Evolutionary conservation across 75 land plant species (phyloP), one percentile per base, ranked within the genome.

Genomic region (Ceratopteris richardii): DNA sequence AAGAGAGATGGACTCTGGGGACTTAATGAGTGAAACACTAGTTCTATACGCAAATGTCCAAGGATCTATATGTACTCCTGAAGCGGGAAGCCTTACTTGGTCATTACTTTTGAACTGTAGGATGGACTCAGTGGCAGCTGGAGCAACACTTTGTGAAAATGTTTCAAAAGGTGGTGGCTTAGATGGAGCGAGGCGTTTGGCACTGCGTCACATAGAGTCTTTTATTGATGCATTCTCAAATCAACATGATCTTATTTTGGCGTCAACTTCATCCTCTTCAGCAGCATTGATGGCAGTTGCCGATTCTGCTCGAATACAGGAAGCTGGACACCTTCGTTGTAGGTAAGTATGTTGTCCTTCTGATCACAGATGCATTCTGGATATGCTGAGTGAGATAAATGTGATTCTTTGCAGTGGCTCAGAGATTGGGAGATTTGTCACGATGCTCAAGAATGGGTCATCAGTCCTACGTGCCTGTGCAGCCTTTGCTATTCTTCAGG

Each of bases 241-340:
- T 63, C 90, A 80, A 56, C 90, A 72, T 41, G 55, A 77, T 17
- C 84, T 88, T 59, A 37, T 80, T 14, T 62, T 64, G 42, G 85
- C 86, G 58, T 70, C 87, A 58, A 74, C 84, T 33, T 85, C 98
- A 12, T 80, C 73, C 62, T 78, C 84, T 22, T 80, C 95, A 44
- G 75, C 95, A 46, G 73, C 87, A 22, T 66, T 93, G 67, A 52
- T 61, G 28, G 82, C 78, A 51, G 90, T 88, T 16, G 85, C 85
- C 31, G 98, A 93, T 54, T 56, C 79, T 28, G 95, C 83, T 57
- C 73, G 88, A 19, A 93, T 93, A 28, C 86, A 82, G 56, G 98
- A 93, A 78, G 98, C 98, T 57, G 98, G 98, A n/a, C 95, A 94
- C 76, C 69, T 94, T 39, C 78, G 98, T 67, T 94, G 98, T 91